Evolutionary conservation across 108 stramenopile species (phyloP).

Genomic region (Nitzschia sp.): DNA sequence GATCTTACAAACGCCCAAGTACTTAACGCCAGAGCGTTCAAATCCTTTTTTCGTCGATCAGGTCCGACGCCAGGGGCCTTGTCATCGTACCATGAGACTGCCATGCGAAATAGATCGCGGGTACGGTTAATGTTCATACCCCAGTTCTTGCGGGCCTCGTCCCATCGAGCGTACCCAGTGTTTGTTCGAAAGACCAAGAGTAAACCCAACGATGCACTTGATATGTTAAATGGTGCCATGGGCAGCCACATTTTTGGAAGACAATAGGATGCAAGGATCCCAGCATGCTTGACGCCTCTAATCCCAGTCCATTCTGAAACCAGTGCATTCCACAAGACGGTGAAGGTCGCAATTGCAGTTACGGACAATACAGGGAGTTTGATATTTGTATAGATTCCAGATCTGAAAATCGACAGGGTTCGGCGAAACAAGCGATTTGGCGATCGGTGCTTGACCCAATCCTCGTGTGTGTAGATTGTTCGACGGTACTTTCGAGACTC

Average conservation of each 20-base stretch:
- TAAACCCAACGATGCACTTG: conserved; percentile 65
- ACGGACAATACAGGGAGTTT: conserved; percentile 38
- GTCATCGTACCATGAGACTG: conserved; percentile 57
- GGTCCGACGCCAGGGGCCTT: conserved; percentile 5
- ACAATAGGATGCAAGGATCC: conserved; percentile 37
- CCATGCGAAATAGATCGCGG: conserved; percentile 70
- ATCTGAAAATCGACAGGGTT: conserved; percentile 27
- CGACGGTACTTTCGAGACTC: conserved; percentile 64
- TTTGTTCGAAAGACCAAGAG: conserved; percentile 82
- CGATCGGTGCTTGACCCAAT: conserved; percentile 66
- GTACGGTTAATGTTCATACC: conserved; percentile 68
- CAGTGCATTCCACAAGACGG: conserved; percentile 59
- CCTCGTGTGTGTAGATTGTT: conserved; percentile 70
- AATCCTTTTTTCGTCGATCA: conserved; percentile 50
- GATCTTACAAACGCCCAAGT: conserved; percentile 54
- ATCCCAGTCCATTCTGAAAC: conserved; percentile 61
- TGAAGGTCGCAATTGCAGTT: conserved; percentile 47
- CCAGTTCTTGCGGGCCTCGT: conserved; percentile 80
- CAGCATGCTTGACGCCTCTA: conserved; percentile 48
- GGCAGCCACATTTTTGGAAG: conserved; percentile 54
- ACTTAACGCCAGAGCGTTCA: conserved; percentile 44
- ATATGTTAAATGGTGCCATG: conserved; percentile 62
- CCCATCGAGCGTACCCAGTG: conserved; percentile 74
- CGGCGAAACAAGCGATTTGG: conserved; percentile 54
- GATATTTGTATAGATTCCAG: conserved; percentile 61